Conservation (phyloP, 2,329 filamentous ascomycete species). For the Penicillium sp. region DNA sequence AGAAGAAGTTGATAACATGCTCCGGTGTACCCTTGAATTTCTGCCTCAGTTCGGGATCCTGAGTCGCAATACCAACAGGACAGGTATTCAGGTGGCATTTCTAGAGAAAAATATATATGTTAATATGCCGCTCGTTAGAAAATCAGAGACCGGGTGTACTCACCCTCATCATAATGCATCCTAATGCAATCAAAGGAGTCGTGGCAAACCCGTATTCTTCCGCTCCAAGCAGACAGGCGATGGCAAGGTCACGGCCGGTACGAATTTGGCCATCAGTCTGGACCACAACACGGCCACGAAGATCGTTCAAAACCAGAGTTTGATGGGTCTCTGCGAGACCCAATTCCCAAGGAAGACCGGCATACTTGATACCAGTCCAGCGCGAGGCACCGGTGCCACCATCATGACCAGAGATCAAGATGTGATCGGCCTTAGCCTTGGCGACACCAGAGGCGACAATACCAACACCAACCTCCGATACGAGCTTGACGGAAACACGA, state of each 20-base stretch:
- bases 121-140: background rate
- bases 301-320: constrained; percentile 90
- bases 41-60: constrained; percentile 88
- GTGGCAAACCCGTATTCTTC: constrained; percentile 98
- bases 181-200: constrained; percentile 91
- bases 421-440: constrained; percentile 96
- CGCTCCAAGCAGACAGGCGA: constrained; percentile 92
- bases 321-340: constrained; percentile 97
- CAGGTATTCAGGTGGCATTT: constrained; percentile 64
- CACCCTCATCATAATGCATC: constrained; percentile 84
- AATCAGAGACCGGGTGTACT: background rate
- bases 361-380: constrained; percentile 99
- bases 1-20: constrained; percentile 98
- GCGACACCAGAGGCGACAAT: constrained; percentile 97
- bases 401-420: constrained; percentile 93
- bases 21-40: constrained; percentile 93
- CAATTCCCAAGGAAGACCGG: constrained; percentile 92
- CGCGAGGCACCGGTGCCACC: constrained; percentile 94
- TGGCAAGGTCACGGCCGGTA: constrained; percentile 88
- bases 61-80: constrained; percentile 91
- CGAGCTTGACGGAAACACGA: constrained; percentile 92
- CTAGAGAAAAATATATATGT: constrained; percentile 1
- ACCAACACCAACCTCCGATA: constrained; percentile 94
- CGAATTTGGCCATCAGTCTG: constrained; percentile 94
- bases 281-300: constrained; percentile 91